Base-by-base conservation (phyloP, 1,284 basidiomycete species). In the Pseudozyma sp. region DNA sequence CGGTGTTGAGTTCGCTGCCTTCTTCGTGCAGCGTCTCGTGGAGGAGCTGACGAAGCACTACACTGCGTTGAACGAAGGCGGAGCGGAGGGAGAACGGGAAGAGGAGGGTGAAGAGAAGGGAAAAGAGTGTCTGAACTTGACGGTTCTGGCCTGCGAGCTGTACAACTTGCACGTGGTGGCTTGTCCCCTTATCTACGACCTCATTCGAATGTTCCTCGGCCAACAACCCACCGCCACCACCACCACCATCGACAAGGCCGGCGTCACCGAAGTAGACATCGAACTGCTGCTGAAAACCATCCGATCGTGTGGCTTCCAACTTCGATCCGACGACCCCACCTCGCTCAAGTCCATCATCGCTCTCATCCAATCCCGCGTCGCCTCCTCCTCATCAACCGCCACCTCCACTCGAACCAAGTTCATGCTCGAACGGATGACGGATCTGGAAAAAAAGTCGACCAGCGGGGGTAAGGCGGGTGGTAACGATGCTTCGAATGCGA, bases 141-240 rank as follows among this genome's bases (percentile, higher is more conserved):
- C 95, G 35, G 90, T 93, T 0, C 88, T 99, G 9, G 87, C 97
- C 24, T 92, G 94, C 3, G 94, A 98, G 82, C 86, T 99, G 39
- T 98, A 98, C 87, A 98, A 98, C 84, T 93, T 97, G 80, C 92
- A 94, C 84, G 92, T 98, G 29, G 89, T 98, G 47, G 94, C 93
- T 1, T 93, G 91, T 64, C 87, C 92, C 5, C 87, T 99, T 17
- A 86, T 98, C 45, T 98, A 95, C 85, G 96, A 98, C 82, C 84
- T 98, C 51, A 91, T 99, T 72, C 90, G 92, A 4, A 88, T 88
- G 8, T 88, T 98, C 60, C 87, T 99, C 48, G 87, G 89, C 6
- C 87, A 71, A 33, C 46, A 16, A 7, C 37, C 53, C 11, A 39
- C 29, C 10, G 16, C 37, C 33, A 17, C 56, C 0, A 40, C 57